Base-by-base conservation (phyloP, 352 stramenopile genomes). In the Pythium folliculosum region DNA sequence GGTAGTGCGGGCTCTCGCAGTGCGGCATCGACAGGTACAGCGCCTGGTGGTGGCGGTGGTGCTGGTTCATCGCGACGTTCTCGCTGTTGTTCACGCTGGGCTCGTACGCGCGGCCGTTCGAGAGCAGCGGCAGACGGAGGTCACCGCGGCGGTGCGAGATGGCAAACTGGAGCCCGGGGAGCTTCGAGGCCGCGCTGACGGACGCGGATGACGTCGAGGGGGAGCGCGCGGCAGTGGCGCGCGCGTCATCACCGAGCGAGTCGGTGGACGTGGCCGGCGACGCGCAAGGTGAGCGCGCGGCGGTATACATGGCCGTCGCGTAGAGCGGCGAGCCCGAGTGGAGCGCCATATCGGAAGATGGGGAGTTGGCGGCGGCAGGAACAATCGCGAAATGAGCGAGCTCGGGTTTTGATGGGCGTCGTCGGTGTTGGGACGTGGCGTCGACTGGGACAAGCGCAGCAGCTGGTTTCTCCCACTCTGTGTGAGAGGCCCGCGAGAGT, bases 131-230 rank as follows among this genome's bases (percentile, higher is more conserved):
- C 21, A 90, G 65, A 1, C 76, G 80, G 53, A 89, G 66, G 14
- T 87, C 80, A 1, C 63, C 45, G 51, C 78, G 77, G 44, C 77
- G 78, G 30, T 81, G 75, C 10, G 77, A 74, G 60, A 92, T 90
- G 47, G 84, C 82, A 64, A 82, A 87, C 37, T 89, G 78, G 14
- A 92, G 78, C 1, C 75, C 82, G 4, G 84, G 82, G 7, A 92
- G 78, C 71, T 84, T 88, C 25, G 76, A 70, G 37, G 77, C 60
- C 14, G 37, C 37, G 37, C 37, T 2, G 10, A 7, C 37, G 37
- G 37, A 43, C 37, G 27, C 27, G 27, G 27, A 32, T 32, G 27
- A 6, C 3, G 60, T 64, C 37, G 77, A 72, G 10, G 80, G 77
- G 55, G 81, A 88, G 51, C 75, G 85, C 25, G 78, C 74, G 25